Base-by-base conservation (phyloP, 2,329 filamentous ascomycete species). In the Trichoderma sp. region DNA sequence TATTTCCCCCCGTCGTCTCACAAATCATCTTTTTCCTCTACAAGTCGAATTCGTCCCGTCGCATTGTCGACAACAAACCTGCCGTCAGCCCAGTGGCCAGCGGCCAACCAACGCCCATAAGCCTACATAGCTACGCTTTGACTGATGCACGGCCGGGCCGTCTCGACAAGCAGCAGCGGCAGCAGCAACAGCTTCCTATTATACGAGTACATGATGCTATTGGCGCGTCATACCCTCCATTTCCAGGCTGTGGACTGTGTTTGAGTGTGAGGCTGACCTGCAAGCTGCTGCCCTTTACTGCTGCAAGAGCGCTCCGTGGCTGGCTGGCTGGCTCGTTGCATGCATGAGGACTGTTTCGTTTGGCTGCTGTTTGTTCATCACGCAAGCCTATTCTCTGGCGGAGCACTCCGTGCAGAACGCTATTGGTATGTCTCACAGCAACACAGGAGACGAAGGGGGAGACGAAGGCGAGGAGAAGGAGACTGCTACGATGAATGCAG, bases 281-380 rank as follows among this genome's bases (percentile, higher is more conserved):
- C 59, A 57, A 47, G 69, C 34, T 20, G 62, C 34, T 36, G 13
- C 69, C 39, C 47, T 55, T 36, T 59, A 2, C 47, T 55, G 62
- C 23, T 68, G 11, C 58, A 53, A 47, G 50, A 30, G 26, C 66
- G 20, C 43, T 55, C 53, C 26, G 71, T 70, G 65, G 71, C 59
- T 70, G 58, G 71, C 59, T 70, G 58, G 70, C 65, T 72, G 66
- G 57, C 66, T 59, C 17, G 59, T n/a, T 64, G 23, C 57, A 47
- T 71, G 63, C 70, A 68, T 68, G 64, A 36, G 34, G 34, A 39
- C 43, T 30, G 12, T 53, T 53, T 53, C 34, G 30, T 57, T 39
- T 30, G 50, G 62, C 17, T 34, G 12, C 26, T 32, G 57, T 36
- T 36, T 32, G 57, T 53, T 50, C 13, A 43, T 57, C 23, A 63